These are phyloP conservation scores for Phytomonas francai DNA, from an alignment of 208 protist genomes.

Conservation along the genomic window DNA sequence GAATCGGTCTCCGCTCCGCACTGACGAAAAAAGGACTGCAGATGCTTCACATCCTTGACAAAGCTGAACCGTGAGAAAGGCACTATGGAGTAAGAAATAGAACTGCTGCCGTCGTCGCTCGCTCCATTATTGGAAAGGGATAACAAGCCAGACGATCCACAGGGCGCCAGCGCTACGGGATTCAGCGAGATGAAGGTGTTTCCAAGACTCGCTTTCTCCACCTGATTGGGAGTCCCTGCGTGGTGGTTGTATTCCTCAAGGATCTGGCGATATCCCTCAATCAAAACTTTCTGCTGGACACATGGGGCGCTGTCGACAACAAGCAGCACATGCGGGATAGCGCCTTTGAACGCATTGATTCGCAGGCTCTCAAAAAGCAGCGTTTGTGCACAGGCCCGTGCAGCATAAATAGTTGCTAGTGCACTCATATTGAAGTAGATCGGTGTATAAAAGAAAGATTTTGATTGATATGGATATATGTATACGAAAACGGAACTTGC, in stretches of 20 bases:
- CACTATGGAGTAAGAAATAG: conserved; percentile 62
- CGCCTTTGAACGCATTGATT: conserved; percentile 53
- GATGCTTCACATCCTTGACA: conserved; percentile 37
- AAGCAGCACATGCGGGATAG: conserved; percentile 69
- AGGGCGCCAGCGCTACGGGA: conserved; percentile 23
- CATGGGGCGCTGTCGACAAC: conserved; percentile 63
- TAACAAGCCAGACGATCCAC: conserved; percentile 28
- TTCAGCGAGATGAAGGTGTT: conserved; percentile 39
- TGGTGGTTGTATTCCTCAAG: conserved; percentile 43
- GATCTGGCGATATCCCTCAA: conserved; percentile 71
- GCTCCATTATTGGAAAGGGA: neutral
- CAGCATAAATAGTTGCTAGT: conserved; percentile 36
- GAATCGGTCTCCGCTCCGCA: conserved; percentile 28
- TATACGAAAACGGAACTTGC: neutral
- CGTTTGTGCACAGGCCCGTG: conserved; percentile 47
- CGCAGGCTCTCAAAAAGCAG: conserved; percentile 72
- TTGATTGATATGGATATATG: neutral
- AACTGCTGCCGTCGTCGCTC: neutral
- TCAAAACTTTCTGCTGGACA: conserved; percentile 53
- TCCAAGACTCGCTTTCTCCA: neutral
- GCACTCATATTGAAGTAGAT: neutral
- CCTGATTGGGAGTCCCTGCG: neutral
- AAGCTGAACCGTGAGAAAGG: conserved; percentile 53
- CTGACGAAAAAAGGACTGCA: conserved; percentile 65
- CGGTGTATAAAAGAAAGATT: conserved; percentile 3